phyloP scores from a whole-genome alignment of 2,329 filamentous ascomycete genomes.

The Tympanopsis confertula region DNA sequence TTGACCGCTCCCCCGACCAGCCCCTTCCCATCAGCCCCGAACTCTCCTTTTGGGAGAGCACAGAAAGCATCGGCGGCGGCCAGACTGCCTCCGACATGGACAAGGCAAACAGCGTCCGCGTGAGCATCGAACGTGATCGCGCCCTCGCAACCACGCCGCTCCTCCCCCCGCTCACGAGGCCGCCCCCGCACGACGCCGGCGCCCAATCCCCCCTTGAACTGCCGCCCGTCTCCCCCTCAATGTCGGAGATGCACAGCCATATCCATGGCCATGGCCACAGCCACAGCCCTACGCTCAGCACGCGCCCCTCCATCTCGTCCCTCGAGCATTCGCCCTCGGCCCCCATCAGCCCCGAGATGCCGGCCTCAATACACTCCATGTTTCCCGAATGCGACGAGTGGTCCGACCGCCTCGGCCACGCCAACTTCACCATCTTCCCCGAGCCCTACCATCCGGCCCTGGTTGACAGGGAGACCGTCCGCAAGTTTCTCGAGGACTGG shows the following conservation, averaged over 20 bases:
- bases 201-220: conserved; percentile 13
- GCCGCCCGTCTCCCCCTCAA: conserved; percentile 42
- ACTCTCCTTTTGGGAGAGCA: conserved; percentile 49
- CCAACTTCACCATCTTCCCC: neutral
- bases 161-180: conserved; percentile 68
- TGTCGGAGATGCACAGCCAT: conserved; percentile 41
- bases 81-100: conserved; percentile 39
- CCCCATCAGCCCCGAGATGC: conserved; percentile 33
- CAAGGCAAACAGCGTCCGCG: conserved; percentile 33
- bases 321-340: conserved; percentile 37
- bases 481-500: neutral
- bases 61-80: conserved; percentile 37
- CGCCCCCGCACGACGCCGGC: conserved; percentile 31
- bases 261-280: conserved; percentile 15
- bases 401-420: neutral
- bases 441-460: conserved; percentile 17
- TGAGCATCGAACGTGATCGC: conserved; percentile 43
- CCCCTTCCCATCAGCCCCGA: conserved; percentile 49
- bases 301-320: conserved; percentile 66
- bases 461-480: conserved; percentile 15
- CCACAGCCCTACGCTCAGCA: conserved; percentile 64
- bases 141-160: conserved; percentile 68
- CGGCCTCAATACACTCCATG: conserved; percentile 49
- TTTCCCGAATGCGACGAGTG: conserved; percentile 35
- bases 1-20: conserved; percentile 34